These are phyloP conservation scores for Aspergillus hancockii DNA, from an alignment of 495 filamentous ascomycete genomes.

Conservation along the genomic window DNA sequence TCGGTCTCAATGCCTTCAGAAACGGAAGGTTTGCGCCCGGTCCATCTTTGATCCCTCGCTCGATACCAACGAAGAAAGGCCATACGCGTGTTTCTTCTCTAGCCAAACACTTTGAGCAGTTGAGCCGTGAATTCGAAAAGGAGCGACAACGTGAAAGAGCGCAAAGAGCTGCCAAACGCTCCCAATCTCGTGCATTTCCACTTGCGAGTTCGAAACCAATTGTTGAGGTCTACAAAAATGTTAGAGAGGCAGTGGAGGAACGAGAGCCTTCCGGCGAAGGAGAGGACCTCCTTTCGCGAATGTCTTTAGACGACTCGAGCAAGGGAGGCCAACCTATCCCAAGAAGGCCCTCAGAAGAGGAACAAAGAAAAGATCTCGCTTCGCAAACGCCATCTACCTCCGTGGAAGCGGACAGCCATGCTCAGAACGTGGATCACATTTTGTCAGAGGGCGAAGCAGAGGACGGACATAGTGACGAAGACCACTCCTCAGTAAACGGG, in stretches of 20 bases:
- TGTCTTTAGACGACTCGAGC: slow-evolving; percentile 29
- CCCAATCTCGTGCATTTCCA: slow-evolving; percentile 80
- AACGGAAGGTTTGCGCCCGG: slow-evolving; percentile 55
- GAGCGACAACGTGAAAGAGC: slow-evolving; percentile 84
- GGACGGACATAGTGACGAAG: slow-evolving; percentile 64
- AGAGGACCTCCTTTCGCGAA: slow-evolving; percentile 36
- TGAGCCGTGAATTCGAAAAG: slow-evolving; percentile 95
- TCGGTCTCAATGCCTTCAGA: slow-evolving; percentile 63
- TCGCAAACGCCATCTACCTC: slow-evolving; percentile 34
- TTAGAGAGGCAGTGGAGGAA: slow-evolving; percentile 88
- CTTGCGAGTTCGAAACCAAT: slow-evolving; percentile 91
- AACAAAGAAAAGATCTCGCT: slow-evolving; percentile 18
- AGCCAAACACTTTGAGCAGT: slow-evolving; percentile 93
- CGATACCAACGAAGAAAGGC: slow-evolving; percentile 64
- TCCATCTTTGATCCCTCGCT: slow-evolving; percentile 86
- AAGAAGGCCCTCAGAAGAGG: slow-evolving; percentile 24
- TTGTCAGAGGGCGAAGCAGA: slow-evolving; percentile 69
- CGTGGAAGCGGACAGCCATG: slow-evolving; percentile 51
- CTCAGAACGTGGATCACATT: slow-evolving; percentile 52
- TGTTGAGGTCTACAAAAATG: slow-evolving; percentile 92
- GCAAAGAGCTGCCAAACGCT: slow-evolving; percentile 77
- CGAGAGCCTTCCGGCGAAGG: slow-evolving; percentile 72
- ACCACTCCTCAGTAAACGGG: slow-evolving; percentile 63
- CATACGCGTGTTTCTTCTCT: slow-evolving; percentile 81
- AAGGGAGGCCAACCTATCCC: slow-evolving; percentile 31